These are phyloP conservation scores for Moricandia arvensis DNA, from an alignment of 345 rosid genomes.

Conservation along the genomic window DNA sequence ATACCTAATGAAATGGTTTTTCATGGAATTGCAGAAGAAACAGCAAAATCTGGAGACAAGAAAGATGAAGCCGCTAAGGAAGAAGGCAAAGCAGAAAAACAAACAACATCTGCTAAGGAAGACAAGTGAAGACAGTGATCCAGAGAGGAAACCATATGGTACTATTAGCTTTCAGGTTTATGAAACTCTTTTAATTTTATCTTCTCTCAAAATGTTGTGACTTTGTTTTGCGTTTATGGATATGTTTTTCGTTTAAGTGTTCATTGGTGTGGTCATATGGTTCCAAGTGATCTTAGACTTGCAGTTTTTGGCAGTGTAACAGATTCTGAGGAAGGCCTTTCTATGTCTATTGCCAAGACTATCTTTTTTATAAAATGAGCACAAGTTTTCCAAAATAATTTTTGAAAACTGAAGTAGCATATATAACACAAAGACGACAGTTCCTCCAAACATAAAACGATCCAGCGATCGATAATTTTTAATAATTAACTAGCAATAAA, in stretches of 20 bases:
- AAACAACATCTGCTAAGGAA: slow-evolving; percentile 9
- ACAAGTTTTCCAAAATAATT: too few relatives aligned
- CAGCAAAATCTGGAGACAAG: slow-evolving; percentile 26
- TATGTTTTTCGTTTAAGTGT: not conserved
- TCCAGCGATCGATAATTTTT: too few relatives aligned
- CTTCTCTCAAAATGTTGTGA: not conserved
- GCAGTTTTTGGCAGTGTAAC: not conserved
- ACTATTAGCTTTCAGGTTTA: not conserved
- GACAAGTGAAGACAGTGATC: slow-evolving; percentile 26
- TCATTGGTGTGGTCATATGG: not conserved
- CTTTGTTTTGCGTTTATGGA: not conserved
- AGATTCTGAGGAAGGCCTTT: not conserved
- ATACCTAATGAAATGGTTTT: not conserved
- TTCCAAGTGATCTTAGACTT: not conserved
- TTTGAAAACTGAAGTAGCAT: too few relatives aligned
- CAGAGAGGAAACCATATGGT: slow-evolving; percentile 5
- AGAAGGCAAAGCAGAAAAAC: slow-evolving; percentile 26
- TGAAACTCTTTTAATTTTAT: not conserved
- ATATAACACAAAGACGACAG: too few relatives aligned
- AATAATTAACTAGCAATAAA: too few relatives aligned
- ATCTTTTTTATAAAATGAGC: not conserved
- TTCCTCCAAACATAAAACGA: too few relatives aligned
- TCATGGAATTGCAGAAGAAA: slow-evolving; percentile 17
- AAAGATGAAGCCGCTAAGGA: slow-evolving; percentile 14
- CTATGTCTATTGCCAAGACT: not conserved